Conservation (phyloP, 2,329 filamentous ascomycete species). For the Trichophyton benhamiae region DNA sequence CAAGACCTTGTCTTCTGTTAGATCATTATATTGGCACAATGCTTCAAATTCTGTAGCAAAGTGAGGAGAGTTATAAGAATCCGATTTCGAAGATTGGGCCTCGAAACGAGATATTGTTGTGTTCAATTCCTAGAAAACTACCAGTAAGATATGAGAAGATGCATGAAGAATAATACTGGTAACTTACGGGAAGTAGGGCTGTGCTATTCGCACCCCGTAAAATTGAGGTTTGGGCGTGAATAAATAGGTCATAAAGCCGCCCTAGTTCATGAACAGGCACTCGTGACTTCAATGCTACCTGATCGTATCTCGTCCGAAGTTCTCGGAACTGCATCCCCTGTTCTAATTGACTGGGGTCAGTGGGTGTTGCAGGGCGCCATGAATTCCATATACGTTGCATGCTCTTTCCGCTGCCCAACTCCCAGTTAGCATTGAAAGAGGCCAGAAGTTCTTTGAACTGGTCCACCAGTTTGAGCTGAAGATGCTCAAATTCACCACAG, state of each 20-base stretch:
- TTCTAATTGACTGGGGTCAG: slow-evolving; percentile 22
- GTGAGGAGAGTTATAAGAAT: slow-evolving; percentile 27
- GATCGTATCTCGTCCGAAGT: slow-evolving; percentile 27
- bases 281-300: slow-evolving; percentile 25
- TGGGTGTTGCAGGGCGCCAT: slow-evolving; percentile 50
- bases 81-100: slow-evolving; percentile 20
- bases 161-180: background rate
- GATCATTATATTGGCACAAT: slow-evolving; percentile 36
- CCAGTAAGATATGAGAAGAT: slow-evolving; percentile 10
- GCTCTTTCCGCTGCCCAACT: slow-evolving; percentile 59
- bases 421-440: slow-evolving; percentile 58
- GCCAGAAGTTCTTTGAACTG: slow-evolving; percentile 27
- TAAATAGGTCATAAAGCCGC: slow-evolving; percentile 23
- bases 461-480: slow-evolving; percentile 19
- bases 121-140: slow-evolving; percentile 21
- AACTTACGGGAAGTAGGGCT: slow-evolving; percentile 23
- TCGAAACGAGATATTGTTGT: slow-evolving; percentile 27
- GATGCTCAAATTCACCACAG: slow-evolving; percentile 23
- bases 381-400: slow-evolving; percentile 70
- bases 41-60: slow-evolving; percentile 37
- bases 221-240: slow-evolving; percentile 29
- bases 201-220: slow-evolving; percentile 27
- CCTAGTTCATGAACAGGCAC: slow-evolving; percentile 27
- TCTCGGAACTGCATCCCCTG: slow-evolving; percentile 27
- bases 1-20: slow-evolving; percentile 16